Conservation (phyloP, 163 green algal species). For the Coccomyxa subellipsoidea region DNA sequence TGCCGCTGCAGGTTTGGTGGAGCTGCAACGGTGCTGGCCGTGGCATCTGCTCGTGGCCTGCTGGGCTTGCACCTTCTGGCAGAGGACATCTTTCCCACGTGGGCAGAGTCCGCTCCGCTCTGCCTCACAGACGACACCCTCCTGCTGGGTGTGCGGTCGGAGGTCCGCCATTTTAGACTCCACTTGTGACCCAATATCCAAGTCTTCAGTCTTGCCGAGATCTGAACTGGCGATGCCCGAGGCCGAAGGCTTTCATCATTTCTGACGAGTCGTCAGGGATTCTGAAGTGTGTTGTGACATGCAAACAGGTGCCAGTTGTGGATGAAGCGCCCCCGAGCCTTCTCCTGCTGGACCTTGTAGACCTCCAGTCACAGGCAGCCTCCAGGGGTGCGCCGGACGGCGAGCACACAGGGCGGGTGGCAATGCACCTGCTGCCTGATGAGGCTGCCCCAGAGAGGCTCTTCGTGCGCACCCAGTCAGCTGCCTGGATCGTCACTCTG, state of each 20-base stretch:
- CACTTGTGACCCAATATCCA: neutral
- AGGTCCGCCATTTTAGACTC: neutral
- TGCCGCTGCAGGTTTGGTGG: neutral
- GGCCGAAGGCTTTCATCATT: neutral
- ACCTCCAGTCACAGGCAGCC: constrained; percentile 6
- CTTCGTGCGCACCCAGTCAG: neutral
- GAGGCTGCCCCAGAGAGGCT: constrained; percentile 19
- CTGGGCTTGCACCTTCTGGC: neutral
- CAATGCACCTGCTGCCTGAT: constrained; percentile 12
- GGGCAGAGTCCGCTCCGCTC: neutral
- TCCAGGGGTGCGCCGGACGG: neutral
- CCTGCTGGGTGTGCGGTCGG: neutral
- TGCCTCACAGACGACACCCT: neutral
- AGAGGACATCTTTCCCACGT: neutral
- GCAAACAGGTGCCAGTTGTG: neutral
- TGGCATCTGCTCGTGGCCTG: neutral
- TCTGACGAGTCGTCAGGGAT: neutral
- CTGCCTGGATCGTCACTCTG: constrained; percentile 23
- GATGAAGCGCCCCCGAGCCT: neutral
- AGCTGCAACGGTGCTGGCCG: neutral
- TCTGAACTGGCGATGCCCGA: neutral
- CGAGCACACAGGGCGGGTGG: neutral
- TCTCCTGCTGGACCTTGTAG: neutral
- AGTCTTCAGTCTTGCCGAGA: neutral
- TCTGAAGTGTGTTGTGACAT: neutral